A percentile compares a stretch with the other conserved stretches of the same genome.
Evolutionary conservation across 345 rosid genomes (phyloP).

Genomic region (Bruguiera parviflora): DNA sequence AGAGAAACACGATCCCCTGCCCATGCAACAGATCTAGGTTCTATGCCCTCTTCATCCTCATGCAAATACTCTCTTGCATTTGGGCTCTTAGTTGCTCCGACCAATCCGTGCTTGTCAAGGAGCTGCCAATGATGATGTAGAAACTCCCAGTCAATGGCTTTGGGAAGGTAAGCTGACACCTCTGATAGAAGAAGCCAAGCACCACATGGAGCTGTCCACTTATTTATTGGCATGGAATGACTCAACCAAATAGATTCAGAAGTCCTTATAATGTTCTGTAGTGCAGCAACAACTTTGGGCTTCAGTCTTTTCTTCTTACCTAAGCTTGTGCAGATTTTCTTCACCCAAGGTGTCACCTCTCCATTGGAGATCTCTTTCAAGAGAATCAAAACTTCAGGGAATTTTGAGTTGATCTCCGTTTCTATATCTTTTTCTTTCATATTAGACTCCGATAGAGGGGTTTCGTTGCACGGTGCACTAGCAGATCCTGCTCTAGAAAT

Average conservation of each 20-base stretch:
- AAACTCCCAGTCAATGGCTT: slow-evolving; percentile 85
- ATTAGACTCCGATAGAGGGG: slow-evolving; percentile 21
- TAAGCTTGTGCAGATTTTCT: slow-evolving; percentile 70
- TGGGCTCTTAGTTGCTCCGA: slow-evolving; percentile 33
- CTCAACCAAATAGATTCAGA: slow-evolving; percentile 85
- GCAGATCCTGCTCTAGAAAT: slow-evolving; percentile 54
- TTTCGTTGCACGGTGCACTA: slow-evolving; percentile 20
- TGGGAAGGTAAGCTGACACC: slow-evolving; percentile 65
- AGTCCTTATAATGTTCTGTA: slow-evolving; percentile 70
- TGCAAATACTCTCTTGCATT: slow-evolving; percentile 25
- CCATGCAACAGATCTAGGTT: slow-evolving; percentile 64
- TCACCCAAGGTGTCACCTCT: slow-evolving; percentile 88
- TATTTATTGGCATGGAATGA: slow-evolving; percentile 60
- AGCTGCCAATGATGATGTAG: slow-evolving; percentile 90
- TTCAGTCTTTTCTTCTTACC: slow-evolving; percentile 77
- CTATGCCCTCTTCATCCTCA: slow-evolving; percentile 37
- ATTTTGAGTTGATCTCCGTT: slow-evolving; percentile 43
- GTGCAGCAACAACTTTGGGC: slow-evolving; percentile 55
- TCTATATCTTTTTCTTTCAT: slow-evolving; percentile 33
- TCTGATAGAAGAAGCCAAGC: slow-evolving; percentile 97
- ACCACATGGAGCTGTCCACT: slow-evolving; percentile 94
- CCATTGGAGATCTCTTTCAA: slow-evolving; percentile 62
- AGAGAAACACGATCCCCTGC: slow-evolving; percentile 90
- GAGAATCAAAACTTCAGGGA: slow-evolving; percentile 61
- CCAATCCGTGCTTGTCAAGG: slow-evolving; percentile 58